phyloP scores from a whole-genome alignment of 768 basidiomycete species.

The Gautieria morchelliformis region DNA sequence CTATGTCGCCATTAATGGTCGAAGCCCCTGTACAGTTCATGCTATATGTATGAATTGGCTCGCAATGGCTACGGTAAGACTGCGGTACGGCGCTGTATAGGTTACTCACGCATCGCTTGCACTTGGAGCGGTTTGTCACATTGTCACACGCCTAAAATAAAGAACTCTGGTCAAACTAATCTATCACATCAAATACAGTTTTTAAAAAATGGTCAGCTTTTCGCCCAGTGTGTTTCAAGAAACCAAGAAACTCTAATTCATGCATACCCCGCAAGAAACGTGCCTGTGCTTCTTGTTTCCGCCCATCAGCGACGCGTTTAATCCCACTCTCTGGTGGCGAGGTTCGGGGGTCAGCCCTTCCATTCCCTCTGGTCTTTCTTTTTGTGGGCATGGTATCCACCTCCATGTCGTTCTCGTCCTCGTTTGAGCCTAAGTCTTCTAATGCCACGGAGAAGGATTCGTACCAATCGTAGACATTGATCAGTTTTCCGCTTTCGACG shows the following conservation, averaged over 20 bases:
- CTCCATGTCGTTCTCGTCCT: slow-evolving; percentile 22
- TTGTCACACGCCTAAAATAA: not conserved
- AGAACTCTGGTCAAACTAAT: not conserved
- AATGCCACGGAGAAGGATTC: slow-evolving; percentile 62
- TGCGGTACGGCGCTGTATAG: not conserved
- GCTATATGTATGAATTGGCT: too few species aligned
- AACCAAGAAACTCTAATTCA: slow-evolving; percentile 72
- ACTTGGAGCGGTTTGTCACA: too few species aligned
- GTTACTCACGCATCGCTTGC: too few species aligned
- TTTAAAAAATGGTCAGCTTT: slow-evolving; percentile 70
- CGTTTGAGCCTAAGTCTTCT: slow-evolving; percentile 29
- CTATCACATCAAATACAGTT: slow-evolving; percentile 45
- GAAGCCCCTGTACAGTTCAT: not conserved
- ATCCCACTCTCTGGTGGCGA: not conserved
- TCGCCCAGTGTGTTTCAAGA: slow-evolving; percentile 70
- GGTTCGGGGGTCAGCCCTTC: slow-evolving; percentile 31
- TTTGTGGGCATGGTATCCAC: slow-evolving; percentile 8
- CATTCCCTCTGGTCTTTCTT: slow-evolving; percentile 27
- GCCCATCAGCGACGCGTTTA: slow-evolving; percentile 5
- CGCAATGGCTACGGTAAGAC: not conserved
- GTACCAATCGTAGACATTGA: slow-evolving; percentile 87
- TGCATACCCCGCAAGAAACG: slow-evolving; percentile 74
- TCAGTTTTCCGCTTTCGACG: slow-evolving; percentile 68
- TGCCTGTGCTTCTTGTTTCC: slow-evolving; percentile 47
- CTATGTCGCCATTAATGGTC: slow-evolving; percentile 24